Base-by-base conservation (phyloP, 139 green algal species). In the Chlamydomonas sp. region DNA sequence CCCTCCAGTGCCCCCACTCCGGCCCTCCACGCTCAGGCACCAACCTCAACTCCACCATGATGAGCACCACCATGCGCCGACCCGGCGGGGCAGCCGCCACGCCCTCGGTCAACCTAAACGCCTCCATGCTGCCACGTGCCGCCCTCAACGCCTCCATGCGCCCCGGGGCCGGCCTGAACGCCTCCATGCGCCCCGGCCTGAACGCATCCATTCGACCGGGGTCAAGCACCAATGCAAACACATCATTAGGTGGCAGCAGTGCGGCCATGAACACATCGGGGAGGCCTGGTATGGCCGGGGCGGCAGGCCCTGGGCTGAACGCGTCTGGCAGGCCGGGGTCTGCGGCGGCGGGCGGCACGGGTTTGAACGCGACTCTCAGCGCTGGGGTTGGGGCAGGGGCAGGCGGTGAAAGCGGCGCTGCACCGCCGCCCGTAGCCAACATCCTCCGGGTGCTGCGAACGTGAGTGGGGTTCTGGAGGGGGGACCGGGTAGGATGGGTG, bases 381-480 rank as follows among this genome's bases (percentile, higher is more conserved):
- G 78, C 83, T 3, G 67, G 63, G 17, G 68, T 75, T 8, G 20
- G 58, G 12, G 79, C 49, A 0, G 80, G 59, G 7, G 67, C 14
- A 4, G 67, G 68, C 16, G 68, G 68, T 5, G 16, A 74, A 17
- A 16, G 68, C 31, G 68, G 68, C 68, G 82, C 61, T 5, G 77
- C 9, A 0, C 69, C 81, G 17, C 69, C 81, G 9, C 69, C 81
- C 1, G 82, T 62, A 0, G 62, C 84, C 57, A 88, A 88, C 75
- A 83, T 88, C 63, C 76, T 88, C 4, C 75, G 84, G 3, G 84
- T 88, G 57, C 74, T 88, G 75, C 75, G 84, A 2, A 72, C 83
- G 84, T 88, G 75, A 88, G 84, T 78, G 1, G 5, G 31, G 49
- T n/a, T 18, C 6, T 57, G 4, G 71, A 20, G 17, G 71, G 71